Percentiles rank a stretch among this genome's conserved stretches.
These are phyloP conservation scores for Collybia mongolica DNA, from an alignment of 768 basidiomycete species.

Conservation along the genomic window DNA sequence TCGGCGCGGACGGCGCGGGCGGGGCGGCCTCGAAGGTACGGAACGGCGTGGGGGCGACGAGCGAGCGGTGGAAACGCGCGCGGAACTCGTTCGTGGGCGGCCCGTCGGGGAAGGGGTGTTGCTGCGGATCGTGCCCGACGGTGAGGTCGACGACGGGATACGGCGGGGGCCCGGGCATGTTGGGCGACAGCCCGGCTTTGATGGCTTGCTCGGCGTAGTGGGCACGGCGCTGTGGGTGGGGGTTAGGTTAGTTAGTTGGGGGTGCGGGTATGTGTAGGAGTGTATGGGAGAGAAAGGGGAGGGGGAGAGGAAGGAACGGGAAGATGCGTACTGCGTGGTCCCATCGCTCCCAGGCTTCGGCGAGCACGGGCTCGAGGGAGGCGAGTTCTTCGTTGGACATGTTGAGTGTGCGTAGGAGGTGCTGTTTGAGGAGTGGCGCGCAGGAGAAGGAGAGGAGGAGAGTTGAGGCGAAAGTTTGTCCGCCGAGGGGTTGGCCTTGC, in stretches of 20 bases:
- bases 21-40: conserved; percentile 18
- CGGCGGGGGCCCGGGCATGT: conserved; percentile 14
- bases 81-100: conserved; percentile 51
- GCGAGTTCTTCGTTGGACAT: conserved; percentile 81
- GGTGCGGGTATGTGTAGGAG: neutral
- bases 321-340: conserved; percentile 61
- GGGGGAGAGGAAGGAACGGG: conserved; percentile 2
- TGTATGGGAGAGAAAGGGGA: neutral
- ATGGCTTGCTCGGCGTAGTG: conserved; percentile 41
- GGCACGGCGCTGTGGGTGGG: conserved; percentile 31
- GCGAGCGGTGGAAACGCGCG: conserved; percentile 61
- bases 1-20: conserved; percentile 5
- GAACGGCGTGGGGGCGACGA: conserved; percentile 64
- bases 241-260: neutral
- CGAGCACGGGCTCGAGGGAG: conserved; percentile 75
- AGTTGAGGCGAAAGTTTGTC: conserved; percentile 80
- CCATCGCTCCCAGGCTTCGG: conserved; percentile 87
- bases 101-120: conserved; percentile 12
- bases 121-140: no score
- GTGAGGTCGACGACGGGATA: conserved; percentile 16
- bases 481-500: conserved; percentile 53
- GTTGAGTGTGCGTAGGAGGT: conserved; percentile 66
- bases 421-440: conserved; percentile 70
- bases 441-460: conserved; percentile 76
- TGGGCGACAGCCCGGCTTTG: conserved; percentile 26